Evolutionary conservation across 306 rosid genomes (phyloP).

Genomic region (Vigna reflexopilosa): DNA sequence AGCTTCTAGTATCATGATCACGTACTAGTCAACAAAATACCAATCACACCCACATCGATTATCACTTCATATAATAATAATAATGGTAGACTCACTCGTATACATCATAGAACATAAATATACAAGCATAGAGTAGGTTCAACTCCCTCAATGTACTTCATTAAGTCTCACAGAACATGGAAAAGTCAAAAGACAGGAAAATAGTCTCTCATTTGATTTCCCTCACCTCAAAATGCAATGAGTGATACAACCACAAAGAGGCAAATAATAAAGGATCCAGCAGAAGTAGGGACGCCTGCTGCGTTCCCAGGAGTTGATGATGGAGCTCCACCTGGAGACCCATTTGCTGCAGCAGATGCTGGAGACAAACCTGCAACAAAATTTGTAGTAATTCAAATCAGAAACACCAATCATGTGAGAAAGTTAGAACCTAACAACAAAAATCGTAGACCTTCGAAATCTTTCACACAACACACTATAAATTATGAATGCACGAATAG

Average conservation of each 20-base stretch:
- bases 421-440: neutral
- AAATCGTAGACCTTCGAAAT: slow-evolving; percentile 3
- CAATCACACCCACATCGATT: slow-evolving; percentile 2
- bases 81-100: neutral
- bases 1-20: neutral
- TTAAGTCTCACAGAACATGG: slow-evolving; percentile 13
- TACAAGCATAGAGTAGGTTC: slow-evolving; percentile 20
- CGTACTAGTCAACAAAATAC: neutral
- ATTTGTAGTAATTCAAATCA: slow-evolving; percentile 18
- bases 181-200: slow-evolving; percentile 14
- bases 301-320: slow-evolving; percentile 34
- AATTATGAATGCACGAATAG: neutral
- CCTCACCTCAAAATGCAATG: slow-evolving; percentile 34
- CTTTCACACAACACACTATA: neutral
- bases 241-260: slow-evolving; percentile 1
- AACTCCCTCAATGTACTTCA: slow-evolving; percentile 20
- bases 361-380: slow-evolving; percentile 38
- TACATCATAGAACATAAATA: neutral
- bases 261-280: slow-evolving; percentile 34
- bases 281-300: slow-evolving; percentile 39
- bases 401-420: neutral
- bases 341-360: slow-evolving; percentile 5
- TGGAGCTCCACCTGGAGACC: slow-evolving; percentile 38
- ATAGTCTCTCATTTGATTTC: slow-evolving; percentile 27
- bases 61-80: neutral